Conservation (phyloP, 2,329 filamentous ascomycete species). For the Sclerotinia minor region DNA sequence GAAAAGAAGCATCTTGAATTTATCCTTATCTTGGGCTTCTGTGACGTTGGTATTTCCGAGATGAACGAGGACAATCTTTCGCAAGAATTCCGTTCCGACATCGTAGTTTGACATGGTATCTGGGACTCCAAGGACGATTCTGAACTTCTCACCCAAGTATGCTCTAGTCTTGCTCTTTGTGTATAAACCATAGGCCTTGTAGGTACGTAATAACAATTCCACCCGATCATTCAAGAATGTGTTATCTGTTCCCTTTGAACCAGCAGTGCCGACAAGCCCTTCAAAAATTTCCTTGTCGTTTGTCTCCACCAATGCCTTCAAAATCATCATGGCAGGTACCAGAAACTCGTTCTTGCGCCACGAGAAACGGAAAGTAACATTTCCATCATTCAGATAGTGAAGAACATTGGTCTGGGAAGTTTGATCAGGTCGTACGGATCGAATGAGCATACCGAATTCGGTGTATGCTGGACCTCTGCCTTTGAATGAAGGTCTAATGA, state of each 20-base stretch:
- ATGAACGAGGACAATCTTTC: slow-evolving; percentile 88
- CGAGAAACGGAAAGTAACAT: slow-evolving; percentile 94
- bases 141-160: slow-evolving; percentile 88
- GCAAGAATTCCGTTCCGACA: slow-evolving; percentile 85
- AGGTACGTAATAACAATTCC: slow-evolving; percentile 86
- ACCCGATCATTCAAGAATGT: slow-evolving; percentile 95
- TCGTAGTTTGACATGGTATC: slow-evolving; percentile 85
- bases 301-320: slow-evolving; percentile 93
- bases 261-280: slow-evolving; percentile 76
- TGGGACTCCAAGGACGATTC: slow-evolving; percentile 79
- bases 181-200: slow-evolving; percentile 86
- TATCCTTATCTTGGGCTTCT: slow-evolving; percentile 81
- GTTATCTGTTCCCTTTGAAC: slow-evolving; percentile 76
- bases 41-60: slow-evolving; percentile 83
- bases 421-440: slow-evolving; percentile 93
- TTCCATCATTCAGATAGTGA: slow-evolving; percentile 93
- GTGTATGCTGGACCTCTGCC: slow-evolving; percentile 87
- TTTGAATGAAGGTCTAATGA: slow-evolving; percentile 84
- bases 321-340: slow-evolving; percentile 93
- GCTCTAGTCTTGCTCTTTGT: slow-evolving; percentile 78
- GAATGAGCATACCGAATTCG: slow-evolving; percentile 84
- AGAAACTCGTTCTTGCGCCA: slow-evolving; percentile 98
- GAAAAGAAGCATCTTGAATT: slow-evolving; percentile 90
- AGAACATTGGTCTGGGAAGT: slow-evolving; percentile 97
- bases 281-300: slow-evolving; percentile 97